Conservation (phyloP, 2,329 filamentous ascomycete genomes). For the Dothideomycetidae sp. region DNA sequence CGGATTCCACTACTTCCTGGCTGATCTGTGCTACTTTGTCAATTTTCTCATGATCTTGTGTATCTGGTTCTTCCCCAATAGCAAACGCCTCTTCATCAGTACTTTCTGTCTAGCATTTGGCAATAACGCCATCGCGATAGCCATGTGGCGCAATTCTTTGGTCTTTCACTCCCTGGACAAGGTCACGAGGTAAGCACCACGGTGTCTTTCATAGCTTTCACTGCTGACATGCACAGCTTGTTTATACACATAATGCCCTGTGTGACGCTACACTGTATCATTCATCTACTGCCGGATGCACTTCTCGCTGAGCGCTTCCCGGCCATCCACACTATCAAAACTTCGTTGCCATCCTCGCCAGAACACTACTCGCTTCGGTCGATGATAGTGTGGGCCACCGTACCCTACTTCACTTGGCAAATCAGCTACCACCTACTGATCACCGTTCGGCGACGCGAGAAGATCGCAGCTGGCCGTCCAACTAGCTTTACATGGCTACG, state of each 20-base stretch:
- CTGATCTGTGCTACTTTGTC: slow-evolving; percentile 96
- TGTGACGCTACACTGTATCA: slow-evolving; percentile 78
- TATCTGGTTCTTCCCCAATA: slow-evolving; percentile 81
- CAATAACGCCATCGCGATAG: slow-evolving; percentile 94
- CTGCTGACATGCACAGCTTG: slow-evolving; percentile 37
- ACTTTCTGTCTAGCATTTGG: slow-evolving; percentile 87
- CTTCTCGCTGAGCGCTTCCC: slow-evolving; percentile 60
- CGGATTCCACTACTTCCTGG: slow-evolving; percentile 93
- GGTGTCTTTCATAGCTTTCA: slow-evolving; percentile 37
- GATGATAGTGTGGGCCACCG: slow-evolving; percentile 89
- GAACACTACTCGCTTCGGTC: slow-evolving; percentile 65
- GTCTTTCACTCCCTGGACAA: slow-evolving; percentile 99
- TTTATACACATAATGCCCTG: slow-evolving; percentile 99
- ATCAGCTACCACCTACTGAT: slow-evolving; percentile 87
- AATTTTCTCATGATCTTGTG: slow-evolving; percentile 71
- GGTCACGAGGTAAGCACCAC: slow-evolving; percentile 53
- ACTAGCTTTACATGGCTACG: slow-evolving; percentile 97
- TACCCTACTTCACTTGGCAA: slow-evolving; percentile 91
- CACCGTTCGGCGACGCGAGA: slow-evolving; percentile 81
- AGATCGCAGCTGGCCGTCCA: slow-evolving; percentile 87
- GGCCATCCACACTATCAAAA: slow-evolving; percentile 70
- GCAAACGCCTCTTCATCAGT: slow-evolving; percentile 81
- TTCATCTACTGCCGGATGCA: slow-evolving; percentile 60
- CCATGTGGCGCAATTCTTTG: slow-evolving; percentile 97
- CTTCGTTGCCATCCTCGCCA: slow-evolving; percentile 51